phyloP scores from a whole-genome alignment of 2,329 filamentous ascomycete genomes.

The Cadophora sp. region DNA sequence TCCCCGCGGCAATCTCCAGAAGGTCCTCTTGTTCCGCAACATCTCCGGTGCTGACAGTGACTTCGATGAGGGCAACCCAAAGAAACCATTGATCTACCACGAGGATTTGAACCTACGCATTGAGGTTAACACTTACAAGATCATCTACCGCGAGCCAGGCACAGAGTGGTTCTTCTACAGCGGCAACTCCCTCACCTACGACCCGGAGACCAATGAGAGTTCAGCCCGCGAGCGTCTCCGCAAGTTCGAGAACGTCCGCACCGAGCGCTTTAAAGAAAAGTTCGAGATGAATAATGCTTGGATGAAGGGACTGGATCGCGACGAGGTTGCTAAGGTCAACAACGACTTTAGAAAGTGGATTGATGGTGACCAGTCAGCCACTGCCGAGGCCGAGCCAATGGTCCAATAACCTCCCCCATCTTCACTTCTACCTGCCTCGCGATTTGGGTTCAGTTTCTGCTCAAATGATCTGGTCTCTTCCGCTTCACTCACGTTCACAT shows the following conservation, averaged over 20 bases:
- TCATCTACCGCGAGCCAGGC: constrained; percentile 75
- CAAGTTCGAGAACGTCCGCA: constrained; percentile 47
- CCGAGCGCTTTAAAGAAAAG: constrained; percentile 56
- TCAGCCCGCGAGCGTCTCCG: constrained; percentile 44
- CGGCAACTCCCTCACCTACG: constrained; percentile 46
- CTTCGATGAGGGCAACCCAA: constrained; percentile 68
- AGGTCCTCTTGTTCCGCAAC: constrained; percentile 75
- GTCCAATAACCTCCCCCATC: background rate
- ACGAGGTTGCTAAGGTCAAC: constrained; percentile 55
- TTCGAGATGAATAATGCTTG: constrained; percentile 59
- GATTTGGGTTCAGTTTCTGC: background rate
- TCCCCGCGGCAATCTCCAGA: constrained; percentile 67
- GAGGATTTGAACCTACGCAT: constrained; percentile 77
- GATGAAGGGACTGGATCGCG: constrained; percentile 56
- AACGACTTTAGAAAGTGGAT: constrained; percentile 56
- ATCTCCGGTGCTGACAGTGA: constrained; percentile 67
- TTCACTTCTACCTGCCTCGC: background rate
- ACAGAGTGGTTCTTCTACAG: constrained; percentile 74
- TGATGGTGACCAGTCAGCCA: constrained; percentile 42
- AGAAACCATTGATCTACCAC: constrained; percentile 63
- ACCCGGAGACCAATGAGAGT: constrained; percentile 44
- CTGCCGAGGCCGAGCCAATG: constrained; percentile 14
- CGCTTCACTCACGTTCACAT: background rate
- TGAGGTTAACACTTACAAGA: constrained; percentile 79
- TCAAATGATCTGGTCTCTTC: background rate